Evolutionary conservation across 176 grass and related monocot species (phyloP), one percentile per base, ranked within the genome.

Genomic region (Zea mays): DNA sequence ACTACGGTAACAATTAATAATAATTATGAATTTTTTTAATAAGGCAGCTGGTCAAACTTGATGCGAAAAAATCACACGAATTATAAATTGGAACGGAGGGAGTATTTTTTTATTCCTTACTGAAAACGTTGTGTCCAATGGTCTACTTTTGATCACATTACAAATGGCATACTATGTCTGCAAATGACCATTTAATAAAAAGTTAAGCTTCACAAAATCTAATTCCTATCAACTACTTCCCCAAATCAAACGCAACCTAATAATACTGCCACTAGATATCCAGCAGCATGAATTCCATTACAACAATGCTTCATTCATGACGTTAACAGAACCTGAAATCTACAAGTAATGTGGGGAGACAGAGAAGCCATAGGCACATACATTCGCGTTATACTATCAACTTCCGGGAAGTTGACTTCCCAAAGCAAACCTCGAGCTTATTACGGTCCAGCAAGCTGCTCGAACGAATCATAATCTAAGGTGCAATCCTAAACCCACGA

Each of bases 261-360:
- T 43, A 70, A 38, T 2, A 37, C 54, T 17, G 68, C 35, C 14
- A 38, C 21, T 45, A 8, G 3, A 66, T 36, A 61, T 54, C 0
- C 12, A 51, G 45, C 17, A 75, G 12, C 36, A 60, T 10, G n/a
- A 27, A 34, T 15, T 67, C 7, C 37, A 19, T 55, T 16, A 43
- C 10, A 83, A 68, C 65, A 67, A 67, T 45, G 42, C 5, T 71
- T 17, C n/a, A 27, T 14, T 52, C 16, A 72, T 10, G 9, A 20
- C 42, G 43, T 36, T 58, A 83, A 67, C 37, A 72, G 10, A 67
- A 21, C 54, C 44, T 55, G 19, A 38, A 81, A 61, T 46, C 36
- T 27, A 21, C 17, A 27, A 55, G 17, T 13, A 9, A 8, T 40
- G 19, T 60, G 10, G 54, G 20, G 11, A 50, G 36, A 34, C 8